Conservation (phyloP, 1,284 basidiomycete genomes). For the Mycena sp. region DNA sequence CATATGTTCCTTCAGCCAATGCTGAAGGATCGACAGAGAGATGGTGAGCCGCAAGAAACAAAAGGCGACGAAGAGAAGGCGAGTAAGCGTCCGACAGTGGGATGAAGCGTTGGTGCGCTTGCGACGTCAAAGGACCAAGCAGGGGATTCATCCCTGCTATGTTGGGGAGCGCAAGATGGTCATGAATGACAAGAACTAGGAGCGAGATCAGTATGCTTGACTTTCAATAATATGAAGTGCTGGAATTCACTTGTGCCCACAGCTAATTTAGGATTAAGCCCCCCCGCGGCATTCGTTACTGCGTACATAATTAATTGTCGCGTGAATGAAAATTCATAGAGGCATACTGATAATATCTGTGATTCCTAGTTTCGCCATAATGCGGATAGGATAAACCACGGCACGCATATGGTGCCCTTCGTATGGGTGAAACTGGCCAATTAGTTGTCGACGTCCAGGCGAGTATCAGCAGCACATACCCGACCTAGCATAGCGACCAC, state of each 20-base stretch:
- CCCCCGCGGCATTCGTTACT: slow-evolving; percentile 90
- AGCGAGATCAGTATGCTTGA: slow-evolving; percentile 14
- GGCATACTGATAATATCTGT: slow-evolving; percentile 75
- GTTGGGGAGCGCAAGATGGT: slow-evolving; percentile 85
- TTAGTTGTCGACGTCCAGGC: neutral
- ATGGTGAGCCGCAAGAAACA: slow-evolving; percentile 73
- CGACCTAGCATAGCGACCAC: slow-evolving; percentile 89
- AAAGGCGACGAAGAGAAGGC: slow-evolving; percentile 67
- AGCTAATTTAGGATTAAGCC: slow-evolving; percentile 72
- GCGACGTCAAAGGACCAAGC: slow-evolving; percentile 70
- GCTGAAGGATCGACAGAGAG: slow-evolving; percentile 56
- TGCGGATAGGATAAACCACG: slow-evolving; percentile 80
- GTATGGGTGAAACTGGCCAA: slow-evolving; percentile 81
- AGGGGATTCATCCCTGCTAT: slow-evolving; percentile 83
- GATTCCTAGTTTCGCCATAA: slow-evolving; percentile 80
- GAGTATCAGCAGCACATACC: slow-evolving; percentile 50
- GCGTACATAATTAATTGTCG: slow-evolving; percentile 13
- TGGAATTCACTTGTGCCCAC: slow-evolving; percentile 84
- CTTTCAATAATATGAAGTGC: no score
- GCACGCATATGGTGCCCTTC: slow-evolving; percentile 77
- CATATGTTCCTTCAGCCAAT: slow-evolving; percentile 82
- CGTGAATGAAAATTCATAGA: neutral
- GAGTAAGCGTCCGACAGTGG: slow-evolving; percentile 86
- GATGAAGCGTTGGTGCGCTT: slow-evolving; percentile 73
- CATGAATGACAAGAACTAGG: slow-evolving; percentile 83